phyloP scores from a whole-genome alignment of 106 monocot genomes.

The Apostasia ramifera region DNA sequence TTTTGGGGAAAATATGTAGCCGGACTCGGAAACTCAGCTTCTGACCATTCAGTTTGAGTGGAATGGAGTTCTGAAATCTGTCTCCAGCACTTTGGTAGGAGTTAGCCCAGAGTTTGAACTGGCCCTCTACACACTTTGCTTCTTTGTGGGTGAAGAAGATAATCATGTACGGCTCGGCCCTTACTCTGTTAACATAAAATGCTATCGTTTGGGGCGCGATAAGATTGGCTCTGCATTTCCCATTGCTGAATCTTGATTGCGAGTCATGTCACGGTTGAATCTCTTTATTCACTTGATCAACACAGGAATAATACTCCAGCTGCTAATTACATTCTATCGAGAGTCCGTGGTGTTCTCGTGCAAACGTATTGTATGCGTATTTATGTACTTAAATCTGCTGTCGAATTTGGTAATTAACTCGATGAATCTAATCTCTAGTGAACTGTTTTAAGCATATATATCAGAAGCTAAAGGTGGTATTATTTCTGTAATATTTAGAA shows the following conservation, averaged over 20 bases:
- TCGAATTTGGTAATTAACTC: too few relatives aligned
- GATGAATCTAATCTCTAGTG: too few relatives aligned
- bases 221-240: constrained; percentile 85
- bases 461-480: too few relatives aligned
- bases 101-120: constrained; percentile 97
- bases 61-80: constrained; percentile 84
- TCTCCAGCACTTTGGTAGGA: constrained; percentile 83
- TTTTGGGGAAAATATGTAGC: constrained; percentile 38
- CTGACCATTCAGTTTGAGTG: constrained; percentile 97
- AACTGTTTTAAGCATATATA: too few relatives aligned
- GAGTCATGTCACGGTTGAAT: background rate
- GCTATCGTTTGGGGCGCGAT: constrained; percentile 59
- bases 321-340: too few relatives aligned
- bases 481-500: too few relatives aligned
- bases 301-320: too few relatives aligned
- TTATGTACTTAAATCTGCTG: too few relatives aligned
- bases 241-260: constrained; percentile 48
- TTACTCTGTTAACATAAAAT: constrained; percentile 87
- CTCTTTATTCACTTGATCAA: too few relatives aligned
- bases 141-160: constrained; percentile 71
- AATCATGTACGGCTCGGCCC: constrained; percentile 76
- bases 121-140: constrained; percentile 88
- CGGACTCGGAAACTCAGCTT: constrained; percentile 85
- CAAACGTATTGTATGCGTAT: too few relatives aligned
- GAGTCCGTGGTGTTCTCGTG: too few relatives aligned